Evolutionary conservation across 23 red algal genomes (phyloP).

Genomic region (Gracilaria domingensis): DNA sequence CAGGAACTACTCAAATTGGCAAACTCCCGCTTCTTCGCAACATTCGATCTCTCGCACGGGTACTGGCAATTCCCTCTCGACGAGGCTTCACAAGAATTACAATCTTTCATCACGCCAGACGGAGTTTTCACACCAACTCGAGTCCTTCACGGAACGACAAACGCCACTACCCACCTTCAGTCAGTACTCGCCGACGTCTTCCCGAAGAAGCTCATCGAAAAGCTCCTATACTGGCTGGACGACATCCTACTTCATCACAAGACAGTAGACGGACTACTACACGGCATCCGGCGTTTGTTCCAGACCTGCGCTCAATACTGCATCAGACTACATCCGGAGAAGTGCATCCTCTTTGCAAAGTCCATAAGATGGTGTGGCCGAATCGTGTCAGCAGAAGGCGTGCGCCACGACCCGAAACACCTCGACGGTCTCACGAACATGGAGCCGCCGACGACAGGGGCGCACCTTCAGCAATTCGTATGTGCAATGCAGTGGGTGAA

Average conservation of each 20-base stretch:
- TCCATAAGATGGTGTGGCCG: slow-evolving; percentile 38
- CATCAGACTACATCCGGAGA: slow-evolving; percentile 11
- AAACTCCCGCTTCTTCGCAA: slow-evolving; percentile 24
- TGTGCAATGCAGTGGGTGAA: no score
- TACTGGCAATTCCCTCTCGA: slow-evolving; percentile 40
- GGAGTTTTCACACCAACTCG: no score
- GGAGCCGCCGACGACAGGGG: slow-evolving; percentile 30
- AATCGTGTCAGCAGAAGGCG: not conserved
- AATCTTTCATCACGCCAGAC: no score
- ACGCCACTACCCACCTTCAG: no score
- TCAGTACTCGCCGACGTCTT: no score
- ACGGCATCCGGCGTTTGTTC: not conserved
- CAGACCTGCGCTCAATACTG: not conserved
- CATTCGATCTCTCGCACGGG: slow-evolving; percentile 29
- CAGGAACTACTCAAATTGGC: slow-evolving; percentile 24
- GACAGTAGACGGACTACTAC: slow-evolving; percentile 2
- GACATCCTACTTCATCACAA: not conserved
- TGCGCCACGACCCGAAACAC: not conserved
- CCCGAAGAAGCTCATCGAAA: no score
- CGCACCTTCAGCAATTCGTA: slow-evolving; percentile 42
- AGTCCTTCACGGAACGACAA: no score
- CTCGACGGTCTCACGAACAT: slow-evolving; percentile 15
- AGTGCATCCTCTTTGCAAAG: slow-evolving; percentile 26
- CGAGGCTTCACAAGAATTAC: slow-evolving; percentile 2
- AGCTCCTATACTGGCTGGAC: no score